Conservation (phyloP, 495 filamentous ascomycete genomes). For the Neurospora tetraspora region DNA sequence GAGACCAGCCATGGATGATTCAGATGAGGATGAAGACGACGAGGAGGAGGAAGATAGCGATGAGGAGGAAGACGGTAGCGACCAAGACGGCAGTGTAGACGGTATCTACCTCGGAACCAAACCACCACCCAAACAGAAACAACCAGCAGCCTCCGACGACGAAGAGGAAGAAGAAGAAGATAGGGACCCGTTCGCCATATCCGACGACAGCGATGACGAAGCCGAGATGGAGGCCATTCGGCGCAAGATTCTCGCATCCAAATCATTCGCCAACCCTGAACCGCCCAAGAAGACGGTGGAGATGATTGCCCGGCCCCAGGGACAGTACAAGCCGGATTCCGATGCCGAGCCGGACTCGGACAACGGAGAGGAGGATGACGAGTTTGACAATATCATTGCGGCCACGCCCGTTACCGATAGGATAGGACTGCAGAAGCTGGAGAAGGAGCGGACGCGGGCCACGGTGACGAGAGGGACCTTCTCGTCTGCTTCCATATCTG, state of each 20-base stretch:
- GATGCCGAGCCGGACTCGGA: slow-evolving; percentile 67
- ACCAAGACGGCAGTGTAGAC: slow-evolving; percentile 26
- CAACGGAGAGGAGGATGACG: slow-evolving; percentile 49
- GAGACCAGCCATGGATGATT: slow-evolving; percentile 35
- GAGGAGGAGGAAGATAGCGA: slow-evolving; percentile 36
- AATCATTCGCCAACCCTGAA: slow-evolving; percentile 64
- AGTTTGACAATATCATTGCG: slow-evolving; percentile 85
- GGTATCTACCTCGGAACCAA: slow-evolving; percentile 50
- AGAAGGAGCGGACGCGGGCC: slow-evolving; percentile 32
- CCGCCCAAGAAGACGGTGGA: slow-evolving; percentile 42
- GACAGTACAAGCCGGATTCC: slow-evolving; percentile 46
- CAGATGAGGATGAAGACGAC: slow-evolving; percentile 43
- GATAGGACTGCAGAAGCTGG: slow-evolving; percentile 46
- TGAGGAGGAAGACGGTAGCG: slow-evolving; percentile 19
- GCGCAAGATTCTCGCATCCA: slow-evolving; percentile 72
- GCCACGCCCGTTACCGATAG: slow-evolving; percentile 79
- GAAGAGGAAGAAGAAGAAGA: slow-evolving; percentile 20
- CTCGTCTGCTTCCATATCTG: slow-evolving; percentile 16
- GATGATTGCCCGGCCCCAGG: slow-evolving; percentile 45
- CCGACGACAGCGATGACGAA: slow-evolving; percentile 67
- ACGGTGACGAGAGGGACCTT: slow-evolving; percentile 19
- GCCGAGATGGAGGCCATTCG: slow-evolving; percentile 89
- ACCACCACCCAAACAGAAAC: slow-evolving; percentile 26
- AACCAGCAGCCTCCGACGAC: background rate
- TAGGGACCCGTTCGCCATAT: slow-evolving; percentile 62